phyloP scores from a whole-genome alignment of 768 basidiomycete species.

The Hygrophoropsis aurantiaca region DNA sequence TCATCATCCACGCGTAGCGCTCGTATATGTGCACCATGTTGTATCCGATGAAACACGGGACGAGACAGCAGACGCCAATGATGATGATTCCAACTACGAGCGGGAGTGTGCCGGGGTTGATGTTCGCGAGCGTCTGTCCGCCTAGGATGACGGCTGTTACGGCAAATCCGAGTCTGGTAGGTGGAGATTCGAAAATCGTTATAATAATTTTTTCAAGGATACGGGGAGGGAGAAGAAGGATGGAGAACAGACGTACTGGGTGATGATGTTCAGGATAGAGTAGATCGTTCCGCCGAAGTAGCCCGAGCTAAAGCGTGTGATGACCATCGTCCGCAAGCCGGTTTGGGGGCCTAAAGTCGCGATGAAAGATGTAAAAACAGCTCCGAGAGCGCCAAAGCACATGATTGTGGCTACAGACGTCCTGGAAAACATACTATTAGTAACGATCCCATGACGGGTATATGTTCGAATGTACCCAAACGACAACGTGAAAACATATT shows the following conservation, averaged over 20 bases:
- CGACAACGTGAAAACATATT: conserved; percentile 48
- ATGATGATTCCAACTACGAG: conserved; percentile 51
- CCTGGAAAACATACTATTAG: conserved; percentile 18
- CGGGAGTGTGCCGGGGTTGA: conserved; percentile 43
- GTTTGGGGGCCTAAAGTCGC: conserved; percentile 54
- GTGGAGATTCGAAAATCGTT: not conserved
- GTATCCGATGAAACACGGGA: conserved; percentile 50
- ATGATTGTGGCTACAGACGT: conserved; percentile 45
- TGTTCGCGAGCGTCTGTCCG: conserved; percentile 48
- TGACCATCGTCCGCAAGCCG: conserved; percentile 56
- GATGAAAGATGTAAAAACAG: conserved; percentile 45
- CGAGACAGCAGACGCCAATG: conserved; percentile 38
- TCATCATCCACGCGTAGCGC: conserved; percentile 54
- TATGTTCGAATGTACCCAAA: conserved; percentile 35
- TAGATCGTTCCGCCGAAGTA: conserved; percentile 49
- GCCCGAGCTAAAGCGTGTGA: conserved; percentile 47
- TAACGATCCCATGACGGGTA: not conserved
- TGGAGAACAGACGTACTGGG: conserved; percentile 30
- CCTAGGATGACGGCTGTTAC: conserved; percentile 51
- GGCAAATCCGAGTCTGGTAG: conserved; percentile 45
- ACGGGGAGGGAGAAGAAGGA: not conserved
- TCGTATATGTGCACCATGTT: conserved; percentile 49
- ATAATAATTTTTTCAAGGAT: no score
- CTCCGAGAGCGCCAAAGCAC: conserved; percentile 46
- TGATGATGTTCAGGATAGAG: conserved; percentile 53